Evolutionary conservation across 768 basidiomycete genomes (phyloP).

Genomic region (Tylopilus sp.): DNA sequence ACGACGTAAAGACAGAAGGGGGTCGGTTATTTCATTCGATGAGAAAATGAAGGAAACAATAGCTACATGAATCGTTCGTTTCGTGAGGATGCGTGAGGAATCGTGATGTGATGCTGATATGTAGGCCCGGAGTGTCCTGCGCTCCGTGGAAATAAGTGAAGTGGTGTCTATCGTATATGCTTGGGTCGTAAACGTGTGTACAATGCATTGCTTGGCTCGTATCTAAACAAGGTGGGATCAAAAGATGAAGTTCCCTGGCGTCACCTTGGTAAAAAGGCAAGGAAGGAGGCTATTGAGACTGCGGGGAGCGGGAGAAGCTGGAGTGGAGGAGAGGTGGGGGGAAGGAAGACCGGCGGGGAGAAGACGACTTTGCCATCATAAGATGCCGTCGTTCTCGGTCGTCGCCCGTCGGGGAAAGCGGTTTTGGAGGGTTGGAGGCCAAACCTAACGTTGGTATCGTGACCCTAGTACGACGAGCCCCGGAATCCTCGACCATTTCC

Average conservation of each 20-base stretch:
- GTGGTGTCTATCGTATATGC: conserved; percentile 26
- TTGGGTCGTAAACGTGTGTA: conserved; percentile 24
- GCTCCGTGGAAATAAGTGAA: conserved; percentile 1
- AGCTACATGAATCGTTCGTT: conserved; percentile 14
- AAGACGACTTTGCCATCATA: not conserved
- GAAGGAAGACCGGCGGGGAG: conserved; percentile 9
- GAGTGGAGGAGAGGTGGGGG: conserved; percentile 10
- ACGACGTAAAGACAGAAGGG: conserved; percentile 15
- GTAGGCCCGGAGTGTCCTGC: conserved; percentile 7
- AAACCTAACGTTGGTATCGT: not conserved
- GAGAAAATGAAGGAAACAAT: not conserved
- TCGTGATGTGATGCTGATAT: conserved; percentile 8
- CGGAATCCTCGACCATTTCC: conserved; percentile 24
- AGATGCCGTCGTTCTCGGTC: conserved; percentile 7
- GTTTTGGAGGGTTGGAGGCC: not conserved
- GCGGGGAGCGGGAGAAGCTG: conserved; percentile 9
- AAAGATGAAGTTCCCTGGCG: not conserved
- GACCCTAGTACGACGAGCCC: conserved; percentile 24
- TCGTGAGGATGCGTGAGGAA: conserved; percentile 18
- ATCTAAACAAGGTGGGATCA: conserved; percentile 13
- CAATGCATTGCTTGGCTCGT: conserved; percentile 28
- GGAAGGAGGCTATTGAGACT: conserved; percentile 3
- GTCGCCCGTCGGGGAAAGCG: not conserved
- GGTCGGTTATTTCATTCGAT: conserved; percentile 18
- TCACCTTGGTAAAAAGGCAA: conserved; percentile 8